phyloP scores from a whole-genome alignment of 2,329 filamentous ascomycete genomes.

The Cyphellophora attinorum region DNA sequence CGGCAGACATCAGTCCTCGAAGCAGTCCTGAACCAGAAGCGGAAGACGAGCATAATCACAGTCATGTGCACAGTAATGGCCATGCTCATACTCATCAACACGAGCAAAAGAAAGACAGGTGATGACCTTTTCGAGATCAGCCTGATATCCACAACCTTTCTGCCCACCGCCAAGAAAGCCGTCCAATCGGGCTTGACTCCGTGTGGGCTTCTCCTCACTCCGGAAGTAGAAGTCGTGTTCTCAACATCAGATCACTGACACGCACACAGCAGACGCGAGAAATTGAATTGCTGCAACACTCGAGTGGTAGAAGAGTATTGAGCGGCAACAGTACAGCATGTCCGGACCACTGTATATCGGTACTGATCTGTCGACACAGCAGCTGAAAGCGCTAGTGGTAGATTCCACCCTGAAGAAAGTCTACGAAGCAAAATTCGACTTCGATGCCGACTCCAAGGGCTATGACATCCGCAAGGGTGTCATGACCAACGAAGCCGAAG shows the following conservation, averaged over 20 bases:
- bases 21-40: slow-evolving; percentile 53
- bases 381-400: slow-evolving; percentile 88
- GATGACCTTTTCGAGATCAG: slow-evolving; percentile 12
- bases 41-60: slow-evolving; percentile 33
- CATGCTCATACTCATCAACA: slow-evolving; percentile 5
- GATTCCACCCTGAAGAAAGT: slow-evolving; percentile 71
- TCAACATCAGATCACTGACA: no score
- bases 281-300: no score
- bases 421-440: slow-evolving; percentile 85
- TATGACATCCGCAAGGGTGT: slow-evolving; percentile 86
- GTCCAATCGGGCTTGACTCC: neutral
- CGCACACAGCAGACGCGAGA: no score
- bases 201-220: neutral
- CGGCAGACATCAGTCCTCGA: slow-evolving; percentile 49
- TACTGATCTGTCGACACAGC: slow-evolving; percentile 93
- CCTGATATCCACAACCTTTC: slow-evolving; percentile 19
- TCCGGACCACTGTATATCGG: slow-evolving; percentile 68
- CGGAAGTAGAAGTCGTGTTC: no score
- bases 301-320: no score
- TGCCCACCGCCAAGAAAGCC: slow-evolving; percentile 7
- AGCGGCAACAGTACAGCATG: neutral
- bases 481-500: slow-evolving; percentile 66
- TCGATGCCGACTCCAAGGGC: slow-evolving; percentile 71
- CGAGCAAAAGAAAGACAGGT: slow-evolving; percentile 8
- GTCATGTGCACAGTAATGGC: slow-evolving; percentile 15